Evolutionary conservation across 2,329 filamentous ascomycete genomes (phyloP), one percentile per base, ranked within the genome.

Genomic region (Penicillium digitatum): DNA sequence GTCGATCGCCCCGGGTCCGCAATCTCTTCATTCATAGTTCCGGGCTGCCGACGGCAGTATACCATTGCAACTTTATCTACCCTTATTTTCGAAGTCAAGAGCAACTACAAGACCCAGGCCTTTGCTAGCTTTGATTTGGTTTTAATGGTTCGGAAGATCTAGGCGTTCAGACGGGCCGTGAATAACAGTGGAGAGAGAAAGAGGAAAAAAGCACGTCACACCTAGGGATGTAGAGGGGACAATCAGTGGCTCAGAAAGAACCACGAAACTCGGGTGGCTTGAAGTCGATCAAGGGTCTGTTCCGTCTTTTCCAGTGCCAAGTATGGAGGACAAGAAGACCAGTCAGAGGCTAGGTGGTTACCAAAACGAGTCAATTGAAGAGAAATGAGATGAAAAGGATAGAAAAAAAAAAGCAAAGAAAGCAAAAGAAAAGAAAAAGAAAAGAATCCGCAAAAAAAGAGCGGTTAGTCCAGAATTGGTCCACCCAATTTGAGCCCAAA

Each of bases 221-320:
- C 43, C 51, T 29, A 59, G 58, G 58, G 58, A 60, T 60, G 49
- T 27, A 48, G 55, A 56, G 50, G 49, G 43, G 52, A 38, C 29
- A 62, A 62, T 59, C 54, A 64, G 56, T 65, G 62, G 62, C 42
- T 53, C 49, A 62, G 58, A 65, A 34, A 11, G 50, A 55, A 65
- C 62, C 62, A 65, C 62, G 62, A 61, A 61, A 61, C 58, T 62
- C 60, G 60, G 60, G 61, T 64, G 62, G 62, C 62, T 63, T 60
- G 45, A 63, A 53, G 58, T 44, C 59, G 59, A 65, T 65, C 61
- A 57, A 65, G 63, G 63, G 62, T 62, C 62, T 64, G 62, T 65
- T 65, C 62, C 55, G 56, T 58, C 40, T 24, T 37, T 46, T 37
- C 20, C 43, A 39, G 63, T 62, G 59, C 37, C 22, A 22, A 56